A percentile compares a stretch with the other conserved stretches of the same genome.
These are phyloP conservation scores for Stagonosporopsis cucurbitacearum DNA, from an alignment of 2,329 filamentous ascomycete species.

Conservation along the genomic window DNA sequence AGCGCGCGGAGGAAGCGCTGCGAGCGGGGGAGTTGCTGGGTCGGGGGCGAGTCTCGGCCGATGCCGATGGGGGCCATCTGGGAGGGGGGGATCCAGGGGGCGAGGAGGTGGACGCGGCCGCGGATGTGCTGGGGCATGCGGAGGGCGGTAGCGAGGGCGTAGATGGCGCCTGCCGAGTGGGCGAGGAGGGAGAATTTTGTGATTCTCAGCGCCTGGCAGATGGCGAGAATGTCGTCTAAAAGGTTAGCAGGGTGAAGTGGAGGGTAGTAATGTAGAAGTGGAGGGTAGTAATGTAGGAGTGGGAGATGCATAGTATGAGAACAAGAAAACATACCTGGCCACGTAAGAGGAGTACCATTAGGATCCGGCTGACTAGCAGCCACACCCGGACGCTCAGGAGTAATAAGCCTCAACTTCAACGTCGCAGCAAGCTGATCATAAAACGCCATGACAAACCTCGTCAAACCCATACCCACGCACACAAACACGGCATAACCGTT, in stretches of 20 bases:
- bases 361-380: conserved; percentile 87
- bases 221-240: conserved; percentile 82
- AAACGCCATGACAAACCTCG: conserved; percentile 93
- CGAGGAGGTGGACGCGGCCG: conserved; percentile 90
- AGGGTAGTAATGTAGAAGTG: too few species aligned
- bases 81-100: conserved; percentile 94
- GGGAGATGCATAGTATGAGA: too few species aligned
- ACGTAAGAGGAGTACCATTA: conserved; percentile 86
- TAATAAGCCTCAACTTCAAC: conserved; percentile 87
- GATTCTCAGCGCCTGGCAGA: conserved; percentile 90
- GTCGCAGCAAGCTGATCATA: conserved; percentile 94
- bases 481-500: conserved; percentile 92
- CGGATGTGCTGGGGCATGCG: conserved; percentile 96
- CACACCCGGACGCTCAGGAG: conserved; percentile 90
- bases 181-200: conserved; percentile 96
- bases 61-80: conserved; percentile 60
- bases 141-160: conserved; percentile 90
- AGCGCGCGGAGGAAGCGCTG: conserved; percentile 90
- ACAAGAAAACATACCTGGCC: conserved; percentile 75
- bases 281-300: too few species aligned
- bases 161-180: conserved; percentile 97
- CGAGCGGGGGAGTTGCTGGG: conserved; percentile 85
- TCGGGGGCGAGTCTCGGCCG: conserved; percentile 75
- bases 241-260: conserved; percentile 54
- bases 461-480: conserved; percentile 97